Evolutionary conservation across 179 eudicot species (phyloP), one percentile per base, ranked within the genome.

Genomic region (Actinidia chinensis): DNA sequence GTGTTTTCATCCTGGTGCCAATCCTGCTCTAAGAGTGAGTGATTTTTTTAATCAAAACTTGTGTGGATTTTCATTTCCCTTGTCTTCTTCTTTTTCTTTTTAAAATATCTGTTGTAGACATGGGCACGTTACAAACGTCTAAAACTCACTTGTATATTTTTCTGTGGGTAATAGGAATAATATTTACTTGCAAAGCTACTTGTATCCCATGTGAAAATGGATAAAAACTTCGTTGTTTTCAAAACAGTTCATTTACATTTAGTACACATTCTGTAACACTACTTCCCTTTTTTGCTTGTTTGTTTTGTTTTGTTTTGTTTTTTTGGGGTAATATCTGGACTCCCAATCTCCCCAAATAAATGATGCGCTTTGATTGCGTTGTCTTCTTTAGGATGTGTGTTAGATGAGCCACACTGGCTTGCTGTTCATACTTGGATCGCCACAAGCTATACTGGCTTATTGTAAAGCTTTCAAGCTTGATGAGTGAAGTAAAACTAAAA

Each of bases 21-120:
- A 95, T 88, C 99, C 99, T 82, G 98, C 99, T 83, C 90, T 95
- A 66, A 89, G 96, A 87, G 99, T 92, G 86, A 93, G 92, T 83
- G 25, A 36, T 66, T 22, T 73, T 55, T 73, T 73, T 40, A n/a
- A 50, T 71, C 33, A 11, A 15, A 71, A 71, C 44, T 71, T 5
- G n/a, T 51, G 15, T 2, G 44, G 46, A 6, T 12, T 69, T 69
- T 22, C 48, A 23, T 17, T 18, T n/a, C n/a, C n/a, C n/a, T n/a
- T n/a, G n/a, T n/a, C n/a, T n/a, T n/a, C n/a, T n/a, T n/a, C n/a
- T n/a, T n/a, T n/a, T n/a, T n/a, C n/a, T n/a, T n/a, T n/a, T 54
- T 10, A 33, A 4, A 42, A 73, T 9, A 6, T 33, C 14, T 0
- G 40, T 67, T 8, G 51, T 54, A 50, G 58, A 22, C n/a, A 8